Evolutionary conservation across 2,329 filamentous ascomycete genomes (phyloP).

Genomic region (Pyrenochaeta sp.): DNA sequence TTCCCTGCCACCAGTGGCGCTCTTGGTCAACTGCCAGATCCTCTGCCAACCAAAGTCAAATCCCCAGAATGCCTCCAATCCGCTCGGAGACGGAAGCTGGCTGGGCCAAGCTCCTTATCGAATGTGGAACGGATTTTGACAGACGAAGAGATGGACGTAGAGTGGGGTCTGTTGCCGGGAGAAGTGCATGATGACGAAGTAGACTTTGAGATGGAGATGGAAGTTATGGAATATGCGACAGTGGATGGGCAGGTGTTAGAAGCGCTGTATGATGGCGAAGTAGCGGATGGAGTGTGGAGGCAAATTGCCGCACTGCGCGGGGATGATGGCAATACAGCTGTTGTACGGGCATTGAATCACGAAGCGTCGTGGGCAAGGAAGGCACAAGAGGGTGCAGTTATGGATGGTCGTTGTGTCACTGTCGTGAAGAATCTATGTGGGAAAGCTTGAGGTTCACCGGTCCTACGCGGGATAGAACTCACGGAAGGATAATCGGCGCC

Average conservation of each 20-base stretch:
- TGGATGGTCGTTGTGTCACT: neutral
- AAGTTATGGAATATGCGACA: neutral
- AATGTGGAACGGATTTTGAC: neutral
- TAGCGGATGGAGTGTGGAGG: neutral
- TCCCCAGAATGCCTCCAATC: neutral
- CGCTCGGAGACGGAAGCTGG: neutral
- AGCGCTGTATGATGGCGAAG: neutral
- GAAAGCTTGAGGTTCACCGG: neutral
- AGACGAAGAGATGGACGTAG: neutral
- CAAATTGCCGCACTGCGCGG: neutral
- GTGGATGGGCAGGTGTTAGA: neutral
- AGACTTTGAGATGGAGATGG: neutral
- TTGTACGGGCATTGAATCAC: neutral
- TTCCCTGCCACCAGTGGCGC: neutral
- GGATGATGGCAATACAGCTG: neutral
- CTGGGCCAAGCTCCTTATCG: neutral
- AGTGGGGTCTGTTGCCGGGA: neutral
- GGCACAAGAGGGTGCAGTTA: neutral
- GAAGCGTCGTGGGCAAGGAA: neutral
- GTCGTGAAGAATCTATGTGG: neutral
- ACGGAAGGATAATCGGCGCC: too few species aligned
- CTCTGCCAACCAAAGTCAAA: neutral
- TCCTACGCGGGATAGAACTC: too few species aligned
- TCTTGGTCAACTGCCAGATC: neutral
- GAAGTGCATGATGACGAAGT: neutral